A percentile compares a stretch with the other conserved stretches of the same genome.
These are phyloP conservation scores for Podospora pseudoanserina DNA, from an alignment of 495 filamentous ascomycete genomes.

Conservation along the genomic window DNA sequence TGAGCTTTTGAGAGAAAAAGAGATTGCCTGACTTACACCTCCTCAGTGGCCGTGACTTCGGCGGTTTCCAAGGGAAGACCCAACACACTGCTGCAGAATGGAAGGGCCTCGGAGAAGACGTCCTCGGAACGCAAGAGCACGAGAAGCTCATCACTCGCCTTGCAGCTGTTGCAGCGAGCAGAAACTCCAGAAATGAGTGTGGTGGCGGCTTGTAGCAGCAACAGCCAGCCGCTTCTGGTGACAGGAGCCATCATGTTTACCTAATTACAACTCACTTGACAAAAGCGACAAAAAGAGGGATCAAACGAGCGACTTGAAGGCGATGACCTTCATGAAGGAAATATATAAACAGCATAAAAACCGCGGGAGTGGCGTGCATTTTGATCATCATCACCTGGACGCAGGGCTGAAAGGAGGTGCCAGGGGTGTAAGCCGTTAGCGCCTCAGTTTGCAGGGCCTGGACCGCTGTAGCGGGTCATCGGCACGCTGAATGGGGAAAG, in stretches of 20 bases:
- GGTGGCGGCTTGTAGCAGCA: background rate
- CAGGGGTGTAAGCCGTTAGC: background rate
- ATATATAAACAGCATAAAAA: background rate
- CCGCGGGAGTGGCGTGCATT: background rate
- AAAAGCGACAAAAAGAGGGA: background rate
- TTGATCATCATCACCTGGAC: background rate
- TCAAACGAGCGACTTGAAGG: background rate
- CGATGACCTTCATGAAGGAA: background rate
- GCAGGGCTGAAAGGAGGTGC: background rate
- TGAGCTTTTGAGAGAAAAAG: background rate
- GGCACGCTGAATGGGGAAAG: background rate
- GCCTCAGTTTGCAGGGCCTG: background rate
- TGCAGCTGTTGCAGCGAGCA: background rate
- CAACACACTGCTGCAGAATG: background rate
- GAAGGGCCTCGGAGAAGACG: background rate
- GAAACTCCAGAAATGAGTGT: background rate
- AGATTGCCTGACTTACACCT: background rate
- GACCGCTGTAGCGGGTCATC: background rate
- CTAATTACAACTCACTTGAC: background rate
- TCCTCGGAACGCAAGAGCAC: background rate
- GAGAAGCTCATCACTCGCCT: background rate
- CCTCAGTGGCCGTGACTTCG: background rate
- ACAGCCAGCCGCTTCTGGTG: background rate
- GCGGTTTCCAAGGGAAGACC: background rate
- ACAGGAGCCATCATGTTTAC: background rate